Evolutionary conservation across 257 asterid species (phyloP).

Genomic region (Primulina eburnea): DNA sequence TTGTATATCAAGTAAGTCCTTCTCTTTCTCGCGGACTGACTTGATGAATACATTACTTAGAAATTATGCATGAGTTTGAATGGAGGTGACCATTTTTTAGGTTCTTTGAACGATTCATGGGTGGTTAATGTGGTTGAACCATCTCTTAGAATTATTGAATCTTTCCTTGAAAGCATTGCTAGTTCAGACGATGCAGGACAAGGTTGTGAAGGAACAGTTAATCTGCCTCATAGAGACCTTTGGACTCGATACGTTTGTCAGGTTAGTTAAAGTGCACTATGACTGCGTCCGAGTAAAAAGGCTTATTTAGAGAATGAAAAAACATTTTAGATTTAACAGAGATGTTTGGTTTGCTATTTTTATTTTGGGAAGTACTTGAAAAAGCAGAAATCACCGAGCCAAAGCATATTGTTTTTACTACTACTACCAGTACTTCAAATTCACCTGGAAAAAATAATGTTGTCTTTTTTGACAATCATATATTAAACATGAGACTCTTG

Average conservation of each 20-base stretch:
- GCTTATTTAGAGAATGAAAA: neutral
- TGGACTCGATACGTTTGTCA: conserved; percentile 71
- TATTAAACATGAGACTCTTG: neutral
- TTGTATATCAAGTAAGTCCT: conserved; percentile 47
- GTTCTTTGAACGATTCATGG: conserved; percentile 55
- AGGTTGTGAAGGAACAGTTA: conserved; percentile 23
- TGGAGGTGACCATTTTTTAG: conserved; percentile 28
- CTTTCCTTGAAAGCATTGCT: conserved; percentile 43
- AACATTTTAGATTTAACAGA: neutral
- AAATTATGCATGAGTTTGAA: conserved; percentile 7
- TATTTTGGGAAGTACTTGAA: neutral
- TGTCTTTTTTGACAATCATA: neutral
- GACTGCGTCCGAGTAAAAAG: neutral
- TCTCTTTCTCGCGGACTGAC: neutral
- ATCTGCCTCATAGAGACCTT: conserved; percentile 51
- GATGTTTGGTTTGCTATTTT: neutral
- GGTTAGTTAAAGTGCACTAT: conserved; percentile 40
- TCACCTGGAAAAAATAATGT: neutral
- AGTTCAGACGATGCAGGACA: conserved; percentile 24
- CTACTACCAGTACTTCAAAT: neutral
- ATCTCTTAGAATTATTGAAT: conserved; percentile 44
- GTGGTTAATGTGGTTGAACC: conserved; percentile 59
- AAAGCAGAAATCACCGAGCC: neutral
- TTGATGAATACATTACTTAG: neutral
- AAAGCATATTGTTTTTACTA: neutral